A percentile compares a stretch with the other conserved stretches of the same genome.
These are phyloP conservation scores for Isatis lusitanica DNA, from an alignment of 441 rosid species.

Conservation along the genomic window DNA sequence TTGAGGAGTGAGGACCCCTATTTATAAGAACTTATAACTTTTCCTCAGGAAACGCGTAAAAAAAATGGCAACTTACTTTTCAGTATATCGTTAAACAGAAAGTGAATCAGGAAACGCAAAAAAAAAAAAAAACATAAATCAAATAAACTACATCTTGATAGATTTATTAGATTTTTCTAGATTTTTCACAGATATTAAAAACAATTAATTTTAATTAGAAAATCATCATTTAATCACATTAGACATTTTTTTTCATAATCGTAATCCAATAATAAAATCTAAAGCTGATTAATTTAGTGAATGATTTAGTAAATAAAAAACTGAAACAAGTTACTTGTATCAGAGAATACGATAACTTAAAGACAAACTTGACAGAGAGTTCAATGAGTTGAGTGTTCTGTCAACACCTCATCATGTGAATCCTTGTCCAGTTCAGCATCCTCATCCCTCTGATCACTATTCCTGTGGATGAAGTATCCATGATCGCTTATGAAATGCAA, in stretches of 20 bases:
- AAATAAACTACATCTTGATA: background rate
- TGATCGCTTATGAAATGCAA: background rate
- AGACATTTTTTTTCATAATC: no score
- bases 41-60: background rate
- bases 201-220: background rate
- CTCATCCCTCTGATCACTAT: conserved; percentile 32
- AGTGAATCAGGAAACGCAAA: background rate
- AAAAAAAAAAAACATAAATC: background rate
- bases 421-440: conserved; percentile 40
- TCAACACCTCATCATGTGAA: conserved; percentile 56
- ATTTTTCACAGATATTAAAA: background rate
- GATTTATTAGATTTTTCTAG: background rate
- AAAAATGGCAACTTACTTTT: background rate
- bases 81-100: background rate
- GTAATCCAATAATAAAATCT: no score
- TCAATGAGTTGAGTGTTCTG: conserved; percentile 3
- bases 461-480: conserved; percentile 38
- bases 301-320: no score
- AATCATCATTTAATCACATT: background rate
- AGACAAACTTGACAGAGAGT: conserved; percentile 21
- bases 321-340: no score
- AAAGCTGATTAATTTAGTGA: no score
- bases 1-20: background rate
- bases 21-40: background rate
- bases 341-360: background rate